Evolutionary conservation across 225 moss, liverwort and hornwort genomes (phyloP).

Genomic region (Bryum argenteum): DNA sequence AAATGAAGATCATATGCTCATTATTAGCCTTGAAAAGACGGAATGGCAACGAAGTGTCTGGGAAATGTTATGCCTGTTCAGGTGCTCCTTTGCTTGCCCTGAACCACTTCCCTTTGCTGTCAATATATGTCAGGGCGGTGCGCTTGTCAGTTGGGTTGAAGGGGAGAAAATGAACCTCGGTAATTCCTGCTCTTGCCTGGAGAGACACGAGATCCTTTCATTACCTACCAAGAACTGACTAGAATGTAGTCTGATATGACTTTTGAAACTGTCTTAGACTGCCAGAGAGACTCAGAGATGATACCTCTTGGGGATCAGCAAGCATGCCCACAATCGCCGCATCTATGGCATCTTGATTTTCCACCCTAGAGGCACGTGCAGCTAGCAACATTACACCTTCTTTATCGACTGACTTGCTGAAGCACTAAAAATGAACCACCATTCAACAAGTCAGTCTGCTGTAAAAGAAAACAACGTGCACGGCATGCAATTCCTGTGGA

Average conservation of each 20-base stretch:
- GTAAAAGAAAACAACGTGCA: not conserved
- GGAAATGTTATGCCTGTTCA: conserved; percentile 41
- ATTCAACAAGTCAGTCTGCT: conserved; percentile 2
- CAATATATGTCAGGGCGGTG: conserved; percentile 61
- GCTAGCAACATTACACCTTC: conserved; percentile 46
- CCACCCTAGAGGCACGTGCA: conserved; percentile 50
- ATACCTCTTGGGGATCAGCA: conserved; percentile 55
- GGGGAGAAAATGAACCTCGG: conserved; percentile 55
- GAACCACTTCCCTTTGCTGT: conserved; percentile 56
- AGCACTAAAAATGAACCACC: conserved; percentile 24
- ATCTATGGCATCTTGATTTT: conserved; percentile 64
- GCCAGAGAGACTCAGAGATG: conserved; percentile 5
- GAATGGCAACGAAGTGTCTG: not conserved
- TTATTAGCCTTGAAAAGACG: not conserved
- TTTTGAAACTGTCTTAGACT: not conserved
- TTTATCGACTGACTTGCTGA: conserved; percentile 41
- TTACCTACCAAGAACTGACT: not conserved
- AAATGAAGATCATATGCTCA: not conserved
- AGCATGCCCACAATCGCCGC: conserved; percentile 54
- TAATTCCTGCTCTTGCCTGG: conserved; percentile 48
- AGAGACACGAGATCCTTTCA: not conserved
- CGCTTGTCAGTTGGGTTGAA: conserved; percentile 68
- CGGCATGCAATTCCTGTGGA: not conserved
- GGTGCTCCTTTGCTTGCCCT: conserved; percentile 69
- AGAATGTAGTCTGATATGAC: not conserved